phyloP scores from a whole-genome alignment of 345 rosid genomes.

The Stellera chamaejasme region DNA sequence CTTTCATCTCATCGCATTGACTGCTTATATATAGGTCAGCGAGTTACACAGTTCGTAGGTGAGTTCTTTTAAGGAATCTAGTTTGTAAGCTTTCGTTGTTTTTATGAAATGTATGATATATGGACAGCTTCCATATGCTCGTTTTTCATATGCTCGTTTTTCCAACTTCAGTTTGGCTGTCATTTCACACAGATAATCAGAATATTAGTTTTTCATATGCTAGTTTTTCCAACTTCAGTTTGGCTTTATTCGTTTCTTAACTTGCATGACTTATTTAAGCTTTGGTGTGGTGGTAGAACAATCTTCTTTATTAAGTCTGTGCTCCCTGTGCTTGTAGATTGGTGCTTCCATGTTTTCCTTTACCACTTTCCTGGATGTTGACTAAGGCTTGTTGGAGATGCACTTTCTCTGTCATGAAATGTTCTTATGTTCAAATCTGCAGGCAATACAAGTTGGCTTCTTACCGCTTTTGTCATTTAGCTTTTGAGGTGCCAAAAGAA shows the following conservation, averaged over 20 bases:
- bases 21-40: conserved; percentile 27
- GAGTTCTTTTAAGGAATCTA: conserved; percentile 14
- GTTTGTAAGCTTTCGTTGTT: background rate
- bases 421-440: conserved; percentile 27
- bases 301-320: background rate
- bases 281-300: background rate
- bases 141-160: conserved; percentile 3
- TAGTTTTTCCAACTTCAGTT: background rate
- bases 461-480: conserved; percentile 1
- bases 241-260: no score
- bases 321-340: conserved; percentile 28
- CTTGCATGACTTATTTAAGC: no score
- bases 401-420: conserved; percentile 27
- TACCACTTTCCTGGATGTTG: conserved; percentile 36
- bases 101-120: background rate
- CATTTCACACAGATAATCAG: no score
- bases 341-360: conserved; percentile 44
- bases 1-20: conserved; percentile 26
- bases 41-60: conserved; percentile 37
- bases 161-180: conserved; percentile 11
- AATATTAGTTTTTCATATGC: background rate
- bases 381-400: conserved; percentile 32
- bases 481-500: background rate
- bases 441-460: conserved; percentile 31
- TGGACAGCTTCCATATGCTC: background rate